A percentile compares a stretch with the other conserved stretches of the same genome.
Conservation (phyloP, 306 rosid genomes). For the Phaseolus lunatus region DNA sequence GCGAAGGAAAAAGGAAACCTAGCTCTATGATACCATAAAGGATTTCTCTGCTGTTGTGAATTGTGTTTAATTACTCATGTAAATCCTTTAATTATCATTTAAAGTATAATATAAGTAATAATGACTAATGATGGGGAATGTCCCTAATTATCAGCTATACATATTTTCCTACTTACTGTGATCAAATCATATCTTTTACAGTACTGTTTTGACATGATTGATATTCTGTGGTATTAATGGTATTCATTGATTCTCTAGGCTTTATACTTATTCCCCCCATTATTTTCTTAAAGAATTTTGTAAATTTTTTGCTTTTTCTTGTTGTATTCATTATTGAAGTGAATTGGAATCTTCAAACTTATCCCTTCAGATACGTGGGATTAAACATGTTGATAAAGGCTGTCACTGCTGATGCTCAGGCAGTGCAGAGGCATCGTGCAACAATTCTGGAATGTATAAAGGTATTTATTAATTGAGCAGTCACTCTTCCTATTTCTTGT, state of each 20-base stretch:
- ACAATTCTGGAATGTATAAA: slow-evolving; percentile 16
- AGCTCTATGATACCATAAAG: no score
- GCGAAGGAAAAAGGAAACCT: no score
- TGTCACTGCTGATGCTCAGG: slow-evolving; percentile 14
- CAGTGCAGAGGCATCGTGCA: slow-evolving; percentile 33
- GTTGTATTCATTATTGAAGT: slow-evolving; percentile 1
- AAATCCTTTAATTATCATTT: background rate
- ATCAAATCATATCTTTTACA: no score
- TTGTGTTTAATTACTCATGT: background rate
- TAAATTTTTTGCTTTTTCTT: background rate
- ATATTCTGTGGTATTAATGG: no score
- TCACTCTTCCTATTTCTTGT: background rate
- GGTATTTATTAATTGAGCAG: background rate
- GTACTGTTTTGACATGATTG: no score
- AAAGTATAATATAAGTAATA: no score
- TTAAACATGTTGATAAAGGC: slow-evolving; percentile 29
- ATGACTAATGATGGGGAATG: no score
- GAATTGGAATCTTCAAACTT: slow-evolving; percentile 20
- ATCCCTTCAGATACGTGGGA: slow-evolving; percentile 21
- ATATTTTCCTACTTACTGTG: no score
- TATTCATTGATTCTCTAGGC: background rate
- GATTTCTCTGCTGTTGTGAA: no score
- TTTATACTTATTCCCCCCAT: background rate
- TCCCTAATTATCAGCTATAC: no score
- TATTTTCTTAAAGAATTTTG: background rate